Evolutionary conservation across 2,329 filamentous ascomycete species (phyloP).

Genomic region (Nannizziopsis arthrosporioides): DNA sequence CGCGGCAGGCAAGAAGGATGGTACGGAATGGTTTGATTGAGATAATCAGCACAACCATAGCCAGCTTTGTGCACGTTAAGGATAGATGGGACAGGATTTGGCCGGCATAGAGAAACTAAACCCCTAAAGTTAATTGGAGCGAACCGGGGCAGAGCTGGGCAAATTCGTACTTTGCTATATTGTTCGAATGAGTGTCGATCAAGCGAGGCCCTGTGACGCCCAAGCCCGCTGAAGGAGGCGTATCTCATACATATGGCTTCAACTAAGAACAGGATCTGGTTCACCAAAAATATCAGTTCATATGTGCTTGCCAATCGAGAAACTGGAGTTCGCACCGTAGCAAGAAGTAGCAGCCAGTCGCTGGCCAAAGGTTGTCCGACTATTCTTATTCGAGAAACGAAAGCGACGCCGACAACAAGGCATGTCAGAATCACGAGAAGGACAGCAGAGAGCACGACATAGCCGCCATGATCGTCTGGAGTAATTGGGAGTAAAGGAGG

Average conservation of each 20-base stretch:
- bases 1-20: slow-evolving; percentile 16
- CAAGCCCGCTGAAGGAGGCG: slow-evolving; percentile 17
- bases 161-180: slow-evolving; percentile 16
- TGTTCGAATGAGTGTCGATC: slow-evolving; percentile 13
- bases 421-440: slow-evolving; percentile 15
- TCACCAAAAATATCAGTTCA: not conserved
- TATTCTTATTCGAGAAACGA: slow-evolving; percentile 15
- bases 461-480: slow-evolving; percentile 13
- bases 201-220: slow-evolving; percentile 13
- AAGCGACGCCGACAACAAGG: slow-evolving; percentile 16
- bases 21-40: slow-evolving; percentile 17
- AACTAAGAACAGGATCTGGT: slow-evolving; percentile 6
- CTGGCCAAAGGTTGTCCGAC: slow-evolving; percentile 15
- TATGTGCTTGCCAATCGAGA: not conserved
- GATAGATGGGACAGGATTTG: slow-evolving; percentile 17
- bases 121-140: slow-evolving; percentile 4
- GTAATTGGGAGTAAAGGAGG: slow-evolving; percentile 15
- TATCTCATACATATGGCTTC: slow-evolving; percentile 17
- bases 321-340: slow-evolving; percentile 14
- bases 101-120: slow-evolving; percentile 18
- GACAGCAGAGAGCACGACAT: slow-evolving; percentile 13
- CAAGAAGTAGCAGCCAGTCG: slow-evolving; percentile 15
- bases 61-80: slow-evolving; percentile 17
- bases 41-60: slow-evolving; percentile 19
- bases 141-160: not conserved